Conservation (phyloP, 2,329 filamentous ascomycete genomes). For the Colletotrichum incanum region DNA sequence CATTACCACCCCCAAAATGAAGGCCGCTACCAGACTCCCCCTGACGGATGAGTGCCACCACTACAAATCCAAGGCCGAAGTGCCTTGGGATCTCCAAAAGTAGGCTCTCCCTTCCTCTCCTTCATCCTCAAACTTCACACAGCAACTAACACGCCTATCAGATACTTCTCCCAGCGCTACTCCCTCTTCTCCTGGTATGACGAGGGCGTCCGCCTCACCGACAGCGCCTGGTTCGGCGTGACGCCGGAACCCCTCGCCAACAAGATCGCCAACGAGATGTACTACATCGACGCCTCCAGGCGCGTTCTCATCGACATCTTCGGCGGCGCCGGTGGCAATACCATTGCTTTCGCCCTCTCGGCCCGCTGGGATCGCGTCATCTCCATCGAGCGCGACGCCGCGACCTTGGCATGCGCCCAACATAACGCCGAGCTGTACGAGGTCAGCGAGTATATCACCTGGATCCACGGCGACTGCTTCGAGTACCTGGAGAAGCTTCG, state of each 20-base stretch:
- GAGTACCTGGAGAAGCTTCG: conserved; percentile 71
- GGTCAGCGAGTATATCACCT: conserved; percentile 81
- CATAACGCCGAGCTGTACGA: conserved; percentile 92
- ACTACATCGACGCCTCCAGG: conserved; percentile 68
- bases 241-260: conserved; percentile 94
- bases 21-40: conserved; percentile 62
- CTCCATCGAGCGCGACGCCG: conserved; percentile 87
- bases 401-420: conserved; percentile 89
- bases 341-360: conserved; percentile 91
- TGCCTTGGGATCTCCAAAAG: conserved; percentile 90
- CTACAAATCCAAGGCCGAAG: conserved; percentile 78
- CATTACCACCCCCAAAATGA: conserved; percentile 51
- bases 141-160: conserved; percentile 52
- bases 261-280: conserved; percentile 82
- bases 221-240: conserved; percentile 96
- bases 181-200: conserved; percentile 91
- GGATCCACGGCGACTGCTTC: conserved; percentile 91
- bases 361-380: conserved; percentile 87
- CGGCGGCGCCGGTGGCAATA: conserved; percentile 92
- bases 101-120: conserved; percentile 55
- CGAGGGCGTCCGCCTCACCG: conserved; percentile 89
- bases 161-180: conserved; percentile 93
- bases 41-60: conserved; percentile 80
- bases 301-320: conserved; percentile 88
- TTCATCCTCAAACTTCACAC: not conserved